Percentiles rank a stretch among this genome's conserved stretches.
Conservation (phyloP, 2,329 filamentous ascomycete species). For the Hawksworthiomyces lignivorus region DNA sequence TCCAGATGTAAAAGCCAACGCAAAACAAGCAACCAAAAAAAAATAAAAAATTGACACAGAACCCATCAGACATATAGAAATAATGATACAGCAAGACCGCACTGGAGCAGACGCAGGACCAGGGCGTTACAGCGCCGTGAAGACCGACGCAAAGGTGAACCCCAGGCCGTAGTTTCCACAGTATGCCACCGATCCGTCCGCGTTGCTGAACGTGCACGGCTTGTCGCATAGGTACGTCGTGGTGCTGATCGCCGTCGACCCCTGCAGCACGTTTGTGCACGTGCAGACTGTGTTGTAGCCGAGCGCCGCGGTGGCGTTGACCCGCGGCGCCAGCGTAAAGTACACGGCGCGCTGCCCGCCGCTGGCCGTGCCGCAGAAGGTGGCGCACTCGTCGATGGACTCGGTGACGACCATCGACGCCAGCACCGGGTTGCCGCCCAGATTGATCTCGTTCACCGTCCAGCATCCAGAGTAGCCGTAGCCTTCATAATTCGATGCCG, state of each 20-base stretch:
- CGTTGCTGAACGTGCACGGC: conserved; percentile 6
- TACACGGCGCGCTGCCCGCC: conserved; percentile 4
- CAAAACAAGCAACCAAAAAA: too few relatives aligned
- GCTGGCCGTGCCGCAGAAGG: conserved; percentile 8
- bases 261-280: conserved; percentile 9
- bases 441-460: background rate
- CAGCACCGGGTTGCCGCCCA: conserved; percentile 7
- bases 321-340: conserved; percentile 11
- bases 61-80: background rate
- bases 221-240: conserved; percentile 7
- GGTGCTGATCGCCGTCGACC: conserved; percentile 5
- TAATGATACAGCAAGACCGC: background rate
- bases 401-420: conserved; percentile 9
- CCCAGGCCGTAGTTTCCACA: conserved; percentile 2
- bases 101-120: too few relatives aligned
- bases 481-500: background rate
- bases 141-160: conserved; percentile 7
- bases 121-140: conserved; percentile 1
- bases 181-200: conserved; percentile 4
- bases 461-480: conserved; percentile 13
- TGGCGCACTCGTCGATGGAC: conserved; percentile 11
- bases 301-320: background rate
- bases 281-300: conserved; percentile 10
- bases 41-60: too few relatives aligned
- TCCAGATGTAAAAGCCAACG: too few relatives aligned